Conservation (phyloP, 331 rosid genomes). For the Rosa hybrid region DNA sequence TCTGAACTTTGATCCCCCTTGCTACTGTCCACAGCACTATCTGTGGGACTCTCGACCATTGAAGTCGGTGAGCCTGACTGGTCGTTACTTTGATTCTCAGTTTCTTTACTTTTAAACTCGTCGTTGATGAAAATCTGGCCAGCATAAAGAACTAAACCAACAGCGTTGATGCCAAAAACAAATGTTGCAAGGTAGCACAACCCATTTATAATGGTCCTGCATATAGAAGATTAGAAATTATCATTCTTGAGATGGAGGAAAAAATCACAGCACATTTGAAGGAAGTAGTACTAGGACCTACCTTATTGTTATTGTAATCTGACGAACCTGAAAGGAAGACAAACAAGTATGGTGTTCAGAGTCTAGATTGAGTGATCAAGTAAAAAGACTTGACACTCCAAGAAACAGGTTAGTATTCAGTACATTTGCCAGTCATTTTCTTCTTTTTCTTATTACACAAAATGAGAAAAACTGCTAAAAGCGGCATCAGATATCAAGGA, state of each 20-base stretch:
- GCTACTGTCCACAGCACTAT: conserved; percentile 27
- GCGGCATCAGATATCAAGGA: conserved; percentile 8
- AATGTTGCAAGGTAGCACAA: conserved; percentile 91
- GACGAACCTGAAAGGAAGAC: conserved; percentile 73
- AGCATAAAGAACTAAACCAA: conserved; percentile 85
- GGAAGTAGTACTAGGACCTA: conserved; percentile 28
- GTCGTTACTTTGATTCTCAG: conserved; percentile 42
- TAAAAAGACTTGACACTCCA: not conserved
- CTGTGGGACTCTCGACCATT: conserved; percentile 38
- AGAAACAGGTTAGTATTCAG: not conserved
- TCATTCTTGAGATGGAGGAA: conserved; percentile 16
- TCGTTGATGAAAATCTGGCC: conserved; percentile 79
- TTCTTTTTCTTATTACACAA: not conserved
- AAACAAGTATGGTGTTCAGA: conserved; percentile 27
- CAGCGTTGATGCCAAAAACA: conserved; percentile 75
- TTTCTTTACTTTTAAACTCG: conserved; percentile 43
- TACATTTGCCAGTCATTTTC: not conserved
- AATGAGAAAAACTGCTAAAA: not conserved
- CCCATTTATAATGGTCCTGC: conserved; percentile 89
- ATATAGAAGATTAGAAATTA: conserved; percentile 18
- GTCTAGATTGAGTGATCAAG: not conserved
- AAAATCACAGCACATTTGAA: conserved; percentile 1
- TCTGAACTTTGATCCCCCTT: conserved; percentile 60
- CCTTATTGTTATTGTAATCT: conserved; percentile 88
- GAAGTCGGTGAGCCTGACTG: conserved; percentile 46